phyloP scores from a whole-genome alignment of 1,284 basidiomycete species.

The Termitomyces sp. region DNA sequence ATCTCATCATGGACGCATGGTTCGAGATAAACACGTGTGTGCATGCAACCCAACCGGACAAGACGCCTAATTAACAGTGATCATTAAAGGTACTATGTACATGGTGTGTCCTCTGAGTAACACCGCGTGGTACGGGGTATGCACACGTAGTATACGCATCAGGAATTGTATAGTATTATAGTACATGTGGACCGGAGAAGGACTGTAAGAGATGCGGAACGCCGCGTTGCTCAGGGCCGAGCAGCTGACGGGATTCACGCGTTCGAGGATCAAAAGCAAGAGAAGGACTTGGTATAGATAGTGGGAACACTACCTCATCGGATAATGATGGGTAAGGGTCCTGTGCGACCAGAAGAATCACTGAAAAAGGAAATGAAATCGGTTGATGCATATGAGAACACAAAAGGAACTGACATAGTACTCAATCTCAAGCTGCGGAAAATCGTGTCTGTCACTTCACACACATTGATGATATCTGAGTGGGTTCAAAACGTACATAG shows the following conservation, averaged over 20 bases:
- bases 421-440: conserved; percentile 66
- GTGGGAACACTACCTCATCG: not conserved
- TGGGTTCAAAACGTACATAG: conserved; percentile 58
- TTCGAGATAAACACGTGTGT: not conserved
- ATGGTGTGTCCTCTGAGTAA: not conserved
- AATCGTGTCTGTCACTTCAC: conserved; percentile 12
- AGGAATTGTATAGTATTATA: not conserved
- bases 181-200: not conserved
- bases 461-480: not conserved
- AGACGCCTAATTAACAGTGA: not conserved
- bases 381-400: not conserved
- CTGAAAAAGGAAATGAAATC: conserved; percentile 7
- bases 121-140: not conserved
- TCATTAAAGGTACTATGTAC: conserved; percentile 3
- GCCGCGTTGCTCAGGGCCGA: not conserved
- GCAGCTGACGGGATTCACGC: conserved; percentile 7
- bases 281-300: conserved; percentile 1
- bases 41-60: not conserved
- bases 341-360: conserved; percentile 9
- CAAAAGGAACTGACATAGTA: conserved; percentile 52
- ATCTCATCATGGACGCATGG: not conserved
- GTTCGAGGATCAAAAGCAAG: conserved; percentile 6
- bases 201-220: not conserved
- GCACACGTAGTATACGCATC: not conserved
- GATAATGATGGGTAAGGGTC: not conserved